Evolutionary conservation across 495 filamentous ascomycete species (phyloP).

Genomic region (Penicillium simplicissimum): DNA sequence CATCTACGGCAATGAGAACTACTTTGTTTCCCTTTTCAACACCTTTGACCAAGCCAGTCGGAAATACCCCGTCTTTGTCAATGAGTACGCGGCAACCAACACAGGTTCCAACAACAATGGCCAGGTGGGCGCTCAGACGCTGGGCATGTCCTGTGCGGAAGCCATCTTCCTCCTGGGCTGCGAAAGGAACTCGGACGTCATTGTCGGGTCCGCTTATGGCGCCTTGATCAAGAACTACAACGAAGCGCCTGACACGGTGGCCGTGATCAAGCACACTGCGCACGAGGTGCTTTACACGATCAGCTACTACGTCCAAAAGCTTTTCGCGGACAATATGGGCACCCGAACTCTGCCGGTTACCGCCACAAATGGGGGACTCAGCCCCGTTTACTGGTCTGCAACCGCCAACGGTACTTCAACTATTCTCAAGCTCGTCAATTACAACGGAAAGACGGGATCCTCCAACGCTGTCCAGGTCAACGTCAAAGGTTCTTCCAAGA

Average conservation of each 20-base stretch:
- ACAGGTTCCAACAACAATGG: slow-evolving; percentile 44
- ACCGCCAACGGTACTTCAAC: slow-evolving; percentile 32
- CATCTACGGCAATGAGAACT: slow-evolving; percentile 45
- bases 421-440: slow-evolving; percentile 29
- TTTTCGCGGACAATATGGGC: slow-evolving; percentile 47
- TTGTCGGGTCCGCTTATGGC: slow-evolving; percentile 51
- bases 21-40: slow-evolving; percentile 51
- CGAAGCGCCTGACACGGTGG: slow-evolving; percentile 32
- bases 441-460: not conserved
- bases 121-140: slow-evolving; percentile 40
- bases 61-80: slow-evolving; percentile 38
- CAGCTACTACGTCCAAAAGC: slow-evolving; percentile 38
- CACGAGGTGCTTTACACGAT: slow-evolving; percentile 15
- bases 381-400: slow-evolving; percentile 59
- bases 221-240: slow-evolving; percentile 40
- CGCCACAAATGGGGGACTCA: slow-evolving; percentile 34
- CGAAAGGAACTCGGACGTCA: slow-evolving; percentile 59
- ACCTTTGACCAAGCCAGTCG: slow-evolving; percentile 45
- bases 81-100: slow-evolving; percentile 54
- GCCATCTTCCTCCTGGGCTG: slow-evolving; percentile 62
- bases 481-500: not conserved
- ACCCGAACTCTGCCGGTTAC: slow-evolving; percentile 48
- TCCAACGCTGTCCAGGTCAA: not conserved
- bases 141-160: slow-evolving; percentile 50
- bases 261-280: slow-evolving; percentile 3